Evolutionary conservation across 208 protist genomes (phyloP), one percentile per base, ranked within the genome.

Genomic region (Wallacemonas sp.): DNA sequence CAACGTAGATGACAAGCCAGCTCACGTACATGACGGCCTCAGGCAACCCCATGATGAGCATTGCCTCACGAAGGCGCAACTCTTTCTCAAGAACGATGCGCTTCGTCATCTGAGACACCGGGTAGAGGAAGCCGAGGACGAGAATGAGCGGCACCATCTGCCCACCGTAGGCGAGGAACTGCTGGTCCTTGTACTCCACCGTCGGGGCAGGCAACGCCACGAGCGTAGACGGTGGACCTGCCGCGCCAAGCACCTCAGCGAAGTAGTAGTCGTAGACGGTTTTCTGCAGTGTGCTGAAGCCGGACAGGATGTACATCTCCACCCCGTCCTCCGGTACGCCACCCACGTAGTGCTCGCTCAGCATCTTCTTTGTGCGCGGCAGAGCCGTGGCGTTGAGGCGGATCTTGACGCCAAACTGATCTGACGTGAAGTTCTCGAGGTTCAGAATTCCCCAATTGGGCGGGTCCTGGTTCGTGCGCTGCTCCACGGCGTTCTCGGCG

Each of bases 11-110:
- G 19, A 93, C 5, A 34, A 86, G 79, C 79, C 79, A 92, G 5
- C 61, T 53, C 10, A 78, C 41, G 62, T 90, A 91, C 71, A 91
- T 79, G 22, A 81, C 70, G 3, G 46, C n/a, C 69, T 87, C 66
- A 15, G 65, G 70, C 5, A 95, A 63, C 19, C 89, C 89, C 89
- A 95, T 95, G 68, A 95, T 93, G 30, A 91, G 71, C 79, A 93
- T 84, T 29, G 81, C 79, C 68, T 95, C 83, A 5, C 85, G 78
- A n/a, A 95, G 63, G 10, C 83, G 84, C 58, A 92, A 44, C 67
- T 95, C 90, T 71, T 95, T 95, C 61, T 95, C 87, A 37, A 87
- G 41, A 32, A 95, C 89, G 36, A 95, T 73, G 19, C 82, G 81
- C 71, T 85, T 90, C 27, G 83, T 85, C 73, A 85, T 78, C 73